Evolutionary conservation across 352 stramenopile species (phyloP).

Genomic region (Phytopythium litorale): DNA sequence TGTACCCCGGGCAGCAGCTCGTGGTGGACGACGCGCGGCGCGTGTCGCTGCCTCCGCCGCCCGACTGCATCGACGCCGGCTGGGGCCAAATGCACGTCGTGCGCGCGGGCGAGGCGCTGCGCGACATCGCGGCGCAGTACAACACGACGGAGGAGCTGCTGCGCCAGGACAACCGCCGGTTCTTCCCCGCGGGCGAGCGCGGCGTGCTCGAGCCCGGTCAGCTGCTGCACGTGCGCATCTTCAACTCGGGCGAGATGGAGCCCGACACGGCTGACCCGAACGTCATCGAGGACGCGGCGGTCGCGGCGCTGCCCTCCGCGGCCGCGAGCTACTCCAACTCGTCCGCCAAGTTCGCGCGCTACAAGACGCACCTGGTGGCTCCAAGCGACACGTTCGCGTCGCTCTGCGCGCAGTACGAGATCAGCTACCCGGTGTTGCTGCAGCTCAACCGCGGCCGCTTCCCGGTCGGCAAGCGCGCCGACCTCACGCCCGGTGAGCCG

Average conservation of each 20-base stretch:
- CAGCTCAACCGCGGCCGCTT: slow-evolving; percentile 79
- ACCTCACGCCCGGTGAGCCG: slow-evolving; percentile 50
- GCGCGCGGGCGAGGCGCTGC: slow-evolving; percentile 59
- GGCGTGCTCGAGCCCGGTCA: slow-evolving; percentile 62
- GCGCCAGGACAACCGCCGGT: slow-evolving; percentile 75
- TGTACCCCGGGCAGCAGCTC: slow-evolving; percentile 74
- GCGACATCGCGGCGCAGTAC: slow-evolving; percentile 67
- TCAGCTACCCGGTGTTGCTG: slow-evolving; percentile 67
- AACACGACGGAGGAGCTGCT: slow-evolving; percentile 80
- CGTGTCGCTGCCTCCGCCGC: slow-evolving; percentile 68
- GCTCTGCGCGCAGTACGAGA: slow-evolving; percentile 56
- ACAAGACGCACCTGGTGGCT: slow-evolving; percentile 61
- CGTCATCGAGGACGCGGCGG: slow-evolving; percentile 8
- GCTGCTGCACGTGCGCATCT: slow-evolving; percentile 70
- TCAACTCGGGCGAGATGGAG: slow-evolving; percentile 77
- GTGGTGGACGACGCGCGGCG: slow-evolving; percentile 63
- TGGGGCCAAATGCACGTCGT: slow-evolving; percentile 86
- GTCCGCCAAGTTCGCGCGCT: slow-evolving; percentile 52
- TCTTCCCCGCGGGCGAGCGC: slow-evolving; percentile 74
- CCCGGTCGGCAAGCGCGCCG: slow-evolving; percentile 54
- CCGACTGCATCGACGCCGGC: slow-evolving; percentile 77
- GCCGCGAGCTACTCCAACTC: slow-evolving; percentile 24
- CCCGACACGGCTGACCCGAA: slow-evolving; percentile 12
- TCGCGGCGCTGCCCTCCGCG: slow-evolving; percentile 8
- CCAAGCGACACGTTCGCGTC: slow-evolving; percentile 66